phyloP scores from a whole-genome alignment of 495 filamentous ascomycete genomes.

The Aspergillus conjunctus region DNA sequence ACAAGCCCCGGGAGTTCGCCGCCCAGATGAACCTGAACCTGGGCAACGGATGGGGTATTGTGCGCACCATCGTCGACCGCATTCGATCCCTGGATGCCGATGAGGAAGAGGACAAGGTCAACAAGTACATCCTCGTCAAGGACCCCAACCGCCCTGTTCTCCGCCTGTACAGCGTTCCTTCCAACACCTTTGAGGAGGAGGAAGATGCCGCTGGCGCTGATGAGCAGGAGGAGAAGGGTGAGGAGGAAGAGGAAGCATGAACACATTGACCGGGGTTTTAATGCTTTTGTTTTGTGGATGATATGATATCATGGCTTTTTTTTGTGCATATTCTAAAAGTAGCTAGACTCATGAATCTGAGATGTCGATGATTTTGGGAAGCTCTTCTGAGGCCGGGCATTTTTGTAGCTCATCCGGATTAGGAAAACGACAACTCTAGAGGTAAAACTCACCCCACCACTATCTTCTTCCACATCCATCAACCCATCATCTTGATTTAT shows the following conservation, averaged over 20 bases:
- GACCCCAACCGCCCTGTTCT: conserved; percentile 96
- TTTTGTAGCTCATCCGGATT: not conserved
- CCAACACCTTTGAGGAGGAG: conserved; percentile 83
- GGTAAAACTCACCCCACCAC: no score
- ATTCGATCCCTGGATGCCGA: conserved; percentile 60
- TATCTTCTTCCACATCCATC: no score
- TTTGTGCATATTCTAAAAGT: conserved; percentile 13
- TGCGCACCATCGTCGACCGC: conserved; percentile 95
- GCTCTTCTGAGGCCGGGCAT: not conserved
- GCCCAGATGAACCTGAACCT: conserved; percentile 97
- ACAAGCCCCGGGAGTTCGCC: conserved; percentile 96
- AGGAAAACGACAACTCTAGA: no score
- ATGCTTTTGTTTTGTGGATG: conserved; percentile 21
- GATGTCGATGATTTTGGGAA: not conserved
- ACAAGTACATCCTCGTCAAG: conserved; percentile 72
- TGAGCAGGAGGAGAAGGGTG: conserved; percentile 37
- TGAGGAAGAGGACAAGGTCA: conserved; percentile 65
- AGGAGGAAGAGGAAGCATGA: conserved; percentile 40
- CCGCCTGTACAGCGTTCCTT: conserved; percentile 87
- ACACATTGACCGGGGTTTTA: conserved; percentile 26
- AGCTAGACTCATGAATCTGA: conserved; percentile 9
- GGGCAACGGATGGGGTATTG: conserved; percentile 97
- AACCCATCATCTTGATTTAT: no score
- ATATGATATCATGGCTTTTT: conserved; percentile 18
- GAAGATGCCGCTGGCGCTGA: conserved; percentile 54